Evolutionary conservation across 257 asterid species (phyloP), one percentile per base, ranked within the genome.

Genomic region (Coffea canephora): DNA sequence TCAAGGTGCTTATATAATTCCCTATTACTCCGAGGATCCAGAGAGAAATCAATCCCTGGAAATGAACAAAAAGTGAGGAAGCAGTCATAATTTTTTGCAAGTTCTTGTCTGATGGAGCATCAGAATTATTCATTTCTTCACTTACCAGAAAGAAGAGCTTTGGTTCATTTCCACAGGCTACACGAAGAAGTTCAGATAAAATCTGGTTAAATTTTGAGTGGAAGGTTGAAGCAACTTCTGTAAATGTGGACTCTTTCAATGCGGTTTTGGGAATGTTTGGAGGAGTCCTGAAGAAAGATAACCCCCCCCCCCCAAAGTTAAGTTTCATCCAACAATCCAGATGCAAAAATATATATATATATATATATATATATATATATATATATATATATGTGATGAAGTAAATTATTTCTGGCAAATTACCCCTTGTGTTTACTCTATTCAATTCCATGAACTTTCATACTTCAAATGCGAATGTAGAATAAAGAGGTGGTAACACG

Each of bases 121-220:
- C 55, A 43, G n/a, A 75, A 19, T 57, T 19, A 4, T 36, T 3
- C 48, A 78, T 18, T 50, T 15, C 23, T 39, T n/a, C 6, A n/a
- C 68, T 13, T 88, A 87, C 90, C 91, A 88, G 74, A 78, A 91
- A 74, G 83, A 89, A 91, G 78, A 70, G 78, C 65, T 82, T 89
- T 57, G 89, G 86, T 36, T 91, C 87, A 72, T 81, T 64, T 78
- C 92, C 95, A 83, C 86, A 84, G 39, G 90, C 93, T 11, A 89
- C 82, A 34, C 75, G 78, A 62, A 85, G 74, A 68, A 86, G 45
- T 12, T 67, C 31, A 41, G 82, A 82, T 75, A 89, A 73, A 36
- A 81, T 66, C 25, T 83, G 0, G 57, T 89, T 89, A 19, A 85
- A 75, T 71, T 85, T 89, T 49, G 52, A 69, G 82, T 85, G 91